A percentile compares a stretch with the other conserved stretches of the same genome.
Conservation (phyloP, 176 grass and related monocot species). For the Oryza glaberrima region DNA sequence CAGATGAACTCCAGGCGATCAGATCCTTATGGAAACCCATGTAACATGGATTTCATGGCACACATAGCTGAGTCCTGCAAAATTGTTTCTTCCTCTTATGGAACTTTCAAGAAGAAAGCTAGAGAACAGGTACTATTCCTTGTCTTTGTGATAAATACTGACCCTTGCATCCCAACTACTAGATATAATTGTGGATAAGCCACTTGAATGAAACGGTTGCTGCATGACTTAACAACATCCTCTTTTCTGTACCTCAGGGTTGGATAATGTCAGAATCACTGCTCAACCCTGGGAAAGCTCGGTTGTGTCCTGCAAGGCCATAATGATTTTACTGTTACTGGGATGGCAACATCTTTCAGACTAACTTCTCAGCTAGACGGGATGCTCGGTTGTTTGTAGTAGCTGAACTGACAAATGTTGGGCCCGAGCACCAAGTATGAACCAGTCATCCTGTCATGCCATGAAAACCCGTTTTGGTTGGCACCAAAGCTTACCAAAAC, state of each 20-base stretch:
- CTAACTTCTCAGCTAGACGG: slow-evolving; percentile 28
- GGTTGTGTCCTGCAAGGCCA: slow-evolving; percentile 53
- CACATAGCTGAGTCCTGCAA: slow-evolving; percentile 92
- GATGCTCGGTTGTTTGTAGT: slow-evolving; percentile 34
- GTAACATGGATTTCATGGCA: slow-evolving; percentile 71
- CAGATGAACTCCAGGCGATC: slow-evolving; percentile 46
- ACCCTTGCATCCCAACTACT: slow-evolving; percentile 21
- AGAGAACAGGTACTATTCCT: slow-evolving; percentile 75
- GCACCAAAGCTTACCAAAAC: slow-evolving; percentile 35
- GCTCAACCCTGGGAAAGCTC: slow-evolving; percentile 79
- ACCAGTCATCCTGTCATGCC: slow-evolving; percentile 11
- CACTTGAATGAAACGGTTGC: neutral
- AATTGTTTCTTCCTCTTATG: slow-evolving; percentile 86
- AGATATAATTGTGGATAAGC: slow-evolving; percentile 25
- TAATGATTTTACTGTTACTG: slow-evolving; percentile 42
- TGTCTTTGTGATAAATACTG: slow-evolving; percentile 33
- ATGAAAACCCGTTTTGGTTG: neutral
- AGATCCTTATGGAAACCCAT: slow-evolving; percentile 48
- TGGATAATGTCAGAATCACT: slow-evolving; percentile 94
- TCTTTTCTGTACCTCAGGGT: slow-evolving; percentile 57
- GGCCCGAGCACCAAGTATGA: slow-evolving; percentile 27
- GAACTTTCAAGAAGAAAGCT: slow-evolving; percentile 90
- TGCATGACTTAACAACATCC: slow-evolving; percentile 35
- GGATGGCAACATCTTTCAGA: slow-evolving; percentile 17
- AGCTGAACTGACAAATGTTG: slow-evolving; percentile 48